These are phyloP conservation scores for Nakaseomyces bracarensis DNA, from an alignment of 1,139 yeast genomes.

Conservation along the genomic window DNA sequence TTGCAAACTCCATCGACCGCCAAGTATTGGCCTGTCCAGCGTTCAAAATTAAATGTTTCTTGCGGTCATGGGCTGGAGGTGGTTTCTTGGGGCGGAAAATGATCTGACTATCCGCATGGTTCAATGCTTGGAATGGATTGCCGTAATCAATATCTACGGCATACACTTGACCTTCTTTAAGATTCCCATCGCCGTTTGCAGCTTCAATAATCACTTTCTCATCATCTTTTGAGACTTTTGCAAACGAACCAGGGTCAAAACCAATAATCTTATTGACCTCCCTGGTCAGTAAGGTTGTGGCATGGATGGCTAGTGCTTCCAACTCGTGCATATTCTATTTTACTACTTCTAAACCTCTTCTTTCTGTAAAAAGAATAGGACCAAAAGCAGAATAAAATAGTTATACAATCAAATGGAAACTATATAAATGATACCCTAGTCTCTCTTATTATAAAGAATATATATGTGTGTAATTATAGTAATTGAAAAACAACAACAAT, in stretches of 20 bases:
- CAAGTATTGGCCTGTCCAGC: not conserved
- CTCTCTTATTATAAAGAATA: too few relatives aligned
- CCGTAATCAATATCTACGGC: conserved; percentile 1
- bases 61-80: not conserved
- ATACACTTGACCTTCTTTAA: not conserved
- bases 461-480: too few relatives aligned
- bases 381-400: too few relatives aligned
- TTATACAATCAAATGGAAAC: too few relatives aligned
- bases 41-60: not conserved
- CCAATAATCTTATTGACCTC: conserved; percentile 3
- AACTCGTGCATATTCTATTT: conserved; percentile 3
- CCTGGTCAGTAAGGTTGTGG: not conserved
- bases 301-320: conserved; percentile 4
- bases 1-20: not conserved
- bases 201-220: not conserved
- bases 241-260: conserved; percentile 1
- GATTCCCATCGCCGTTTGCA: not conserved
- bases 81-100: not conserved
- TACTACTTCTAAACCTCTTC: too few relatives aligned
- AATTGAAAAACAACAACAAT: too few relatives aligned
- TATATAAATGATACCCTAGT: too few relatives aligned
- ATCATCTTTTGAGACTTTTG: not conserved
- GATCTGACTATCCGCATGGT: not conserved
- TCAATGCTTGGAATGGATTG: not conserved
- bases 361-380: too few relatives aligned